Evolutionary conservation across 2,329 filamentous ascomycete genomes (phyloP), one percentile per base, ranked within the genome.

Genomic region (Arthrobotrys sinensis): DNA sequence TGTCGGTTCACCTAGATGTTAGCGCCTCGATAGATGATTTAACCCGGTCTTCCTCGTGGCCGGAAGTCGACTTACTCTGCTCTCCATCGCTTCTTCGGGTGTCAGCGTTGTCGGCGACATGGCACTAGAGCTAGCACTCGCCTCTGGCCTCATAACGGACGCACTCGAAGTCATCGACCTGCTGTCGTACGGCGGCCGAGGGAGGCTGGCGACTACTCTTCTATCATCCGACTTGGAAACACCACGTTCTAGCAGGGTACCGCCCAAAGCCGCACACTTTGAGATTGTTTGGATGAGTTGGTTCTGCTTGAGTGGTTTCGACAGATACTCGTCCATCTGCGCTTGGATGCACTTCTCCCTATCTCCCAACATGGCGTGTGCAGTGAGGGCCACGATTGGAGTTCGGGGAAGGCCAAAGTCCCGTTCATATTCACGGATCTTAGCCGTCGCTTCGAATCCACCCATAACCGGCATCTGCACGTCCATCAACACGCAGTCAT

Each of bases 381-480:
- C 96, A 11, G 96, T 99, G 52, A 99, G 88, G 1, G 96, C 96
- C 82, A 99, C 97, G 83, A 99, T 97, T 12, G 96, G 96, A 10
- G 95, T 97, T 65, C 95, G 90, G 73, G 93, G 90, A 38, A 93
- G 89, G 69, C 91, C 91, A 81, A 93, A 89, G 80, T 91, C 92
- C 77, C 91, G 90, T 84, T 99, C 96, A 84, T 95, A 98, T 84
- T 97, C 94, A 82, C 96, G 90, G 81, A 99, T 99, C 87, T 97
- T 97, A 81, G 91, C 93, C 3, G 96, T 99, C 12, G 96, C 94
- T 85, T 99, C 96, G 83, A 99, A 98, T 52, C 96, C 96, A 83
- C 96, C 96, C 91, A 92, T 80, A 4, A 98, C 92, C n/a, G 96
- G 96, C 96, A 99, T 99, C 84, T 98, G 96, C 16, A 99, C 96